phyloP scores from a whole-genome alignment of 768 basidiomycete genomes.

The Termitomyces sp. region DNA sequence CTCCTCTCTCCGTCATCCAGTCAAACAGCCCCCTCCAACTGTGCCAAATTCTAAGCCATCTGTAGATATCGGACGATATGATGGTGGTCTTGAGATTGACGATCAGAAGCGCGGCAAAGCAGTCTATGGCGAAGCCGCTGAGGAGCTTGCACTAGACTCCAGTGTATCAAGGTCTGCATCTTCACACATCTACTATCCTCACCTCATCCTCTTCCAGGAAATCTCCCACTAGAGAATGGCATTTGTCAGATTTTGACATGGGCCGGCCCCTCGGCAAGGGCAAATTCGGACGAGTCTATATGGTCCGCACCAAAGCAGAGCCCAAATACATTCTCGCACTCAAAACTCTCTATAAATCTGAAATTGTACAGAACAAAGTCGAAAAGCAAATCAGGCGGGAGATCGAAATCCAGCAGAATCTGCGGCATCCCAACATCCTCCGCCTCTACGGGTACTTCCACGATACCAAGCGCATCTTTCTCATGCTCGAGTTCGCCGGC shows the following conservation, averaged over 20 bases:
- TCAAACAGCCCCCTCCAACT: constrained; percentile 7
- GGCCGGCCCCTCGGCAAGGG: constrained; percentile 97
- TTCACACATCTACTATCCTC: background rate
- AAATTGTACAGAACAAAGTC: constrained; percentile 86
- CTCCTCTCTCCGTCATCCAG: constrained; percentile 42
- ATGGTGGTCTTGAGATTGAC: constrained; percentile 94
- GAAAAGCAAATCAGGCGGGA: constrained; percentile 97
- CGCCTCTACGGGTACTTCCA: constrained; percentile 97
- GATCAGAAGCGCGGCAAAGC: constrained; percentile 75
- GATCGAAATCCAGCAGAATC: constrained; percentile 97
- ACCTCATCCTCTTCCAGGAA: constrained; percentile 32
- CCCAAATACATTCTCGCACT: constrained; percentile 94
- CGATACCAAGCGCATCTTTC: constrained; percentile 95
- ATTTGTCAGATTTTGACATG: constrained; percentile 84
- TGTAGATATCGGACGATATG: constrained; percentile 87
- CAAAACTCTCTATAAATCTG: constrained; percentile 95
- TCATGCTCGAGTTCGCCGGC: constrained; percentile 97
- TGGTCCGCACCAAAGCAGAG: constrained; percentile 88
- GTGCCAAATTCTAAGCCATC: constrained; percentile 26
- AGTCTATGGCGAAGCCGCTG: constrained; percentile 75
- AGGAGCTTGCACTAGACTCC: constrained; percentile 82
- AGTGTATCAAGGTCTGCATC: constrained; percentile 55
- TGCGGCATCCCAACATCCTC: constrained; percentile 92
- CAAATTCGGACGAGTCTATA: constrained; percentile 98
- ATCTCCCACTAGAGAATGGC: constrained; percentile 81